Evolutionary conservation across 306 rosid genomes (phyloP).

Genomic region (Sophora flavescens): DNA sequence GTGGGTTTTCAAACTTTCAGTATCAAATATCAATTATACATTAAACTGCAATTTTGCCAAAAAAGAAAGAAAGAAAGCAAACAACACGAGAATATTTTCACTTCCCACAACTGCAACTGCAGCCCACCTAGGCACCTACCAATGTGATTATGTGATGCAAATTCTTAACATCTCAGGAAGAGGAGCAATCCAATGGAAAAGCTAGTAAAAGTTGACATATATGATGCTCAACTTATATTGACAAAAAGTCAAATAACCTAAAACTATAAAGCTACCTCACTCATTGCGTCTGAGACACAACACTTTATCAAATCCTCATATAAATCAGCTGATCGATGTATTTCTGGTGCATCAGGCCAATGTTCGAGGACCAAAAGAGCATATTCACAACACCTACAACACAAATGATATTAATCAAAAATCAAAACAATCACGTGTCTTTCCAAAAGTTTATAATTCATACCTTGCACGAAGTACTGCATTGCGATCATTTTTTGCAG

Average conservation of each 20-base stretch:
- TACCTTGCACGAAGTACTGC: slow-evolving; percentile 98
- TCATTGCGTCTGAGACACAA: slow-evolving; percentile 98
- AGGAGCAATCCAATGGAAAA: slow-evolving; percentile 24
- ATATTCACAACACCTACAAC: slow-evolving; percentile 94
- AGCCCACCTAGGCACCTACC: slow-evolving; percentile 20
- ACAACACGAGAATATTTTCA: slow-evolving; percentile 35
- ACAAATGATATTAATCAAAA: slow-evolving; percentile 40
- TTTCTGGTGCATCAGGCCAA: slow-evolving; percentile 99
- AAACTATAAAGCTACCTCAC: slow-evolving; percentile 77
- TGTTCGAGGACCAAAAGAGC: slow-evolving; percentile 90
- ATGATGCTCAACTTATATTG: slow-evolving; percentile 24
- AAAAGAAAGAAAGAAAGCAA: background rate
- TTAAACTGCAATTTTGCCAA: slow-evolving; percentile 17
- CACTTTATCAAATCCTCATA: slow-evolving; percentile 93
- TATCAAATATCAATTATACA: slow-evolving; percentile 16
- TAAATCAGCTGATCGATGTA: slow-evolving; percentile 89
- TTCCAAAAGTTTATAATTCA: slow-evolving; percentile 16
- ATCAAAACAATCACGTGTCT: slow-evolving; percentile 30
- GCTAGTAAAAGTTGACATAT: slow-evolving; percentile 39
- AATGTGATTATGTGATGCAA: slow-evolving; percentile 21
- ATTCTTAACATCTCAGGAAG: slow-evolving; percentile 24
- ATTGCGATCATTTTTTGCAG: slow-evolving; percentile 93
- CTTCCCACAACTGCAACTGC: slow-evolving; percentile 35
- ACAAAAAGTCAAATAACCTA: slow-evolving; percentile 34
- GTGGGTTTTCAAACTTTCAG: slow-evolving; percentile 16